Conservation (phyloP, 257 asterid species). For the Fraxinus quadrangulata region DNA sequence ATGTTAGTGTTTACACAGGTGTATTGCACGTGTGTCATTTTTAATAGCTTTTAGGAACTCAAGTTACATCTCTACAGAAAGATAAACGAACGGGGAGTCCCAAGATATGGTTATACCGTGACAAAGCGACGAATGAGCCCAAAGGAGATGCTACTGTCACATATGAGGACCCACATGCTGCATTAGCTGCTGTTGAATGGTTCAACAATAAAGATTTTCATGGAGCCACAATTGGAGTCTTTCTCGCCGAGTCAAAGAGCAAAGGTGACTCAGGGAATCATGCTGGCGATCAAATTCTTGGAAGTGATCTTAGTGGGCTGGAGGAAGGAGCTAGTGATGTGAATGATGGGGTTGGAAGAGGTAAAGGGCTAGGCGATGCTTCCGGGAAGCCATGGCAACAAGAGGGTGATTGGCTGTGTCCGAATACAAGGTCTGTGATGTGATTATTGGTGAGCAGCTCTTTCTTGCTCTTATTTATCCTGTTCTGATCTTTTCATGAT, state of each 20-base stretch:
- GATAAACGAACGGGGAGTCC: slow-evolving; percentile 97
- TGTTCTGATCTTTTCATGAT: slow-evolving; percentile 12
- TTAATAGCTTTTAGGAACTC: not conserved
- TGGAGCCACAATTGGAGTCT: slow-evolving; percentile 81
- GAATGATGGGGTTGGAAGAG: slow-evolving; percentile 73
- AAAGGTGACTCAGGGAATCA: slow-evolving; percentile 57
- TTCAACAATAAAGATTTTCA: slow-evolving; percentile 93
- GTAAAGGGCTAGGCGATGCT: slow-evolving; percentile 85
- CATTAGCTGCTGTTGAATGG: slow-evolving; percentile 98
- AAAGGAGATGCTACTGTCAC: slow-evolving; percentile 99
- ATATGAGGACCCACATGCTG: slow-evolving; percentile 99
- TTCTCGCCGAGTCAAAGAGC: slow-evolving; percentile 87
- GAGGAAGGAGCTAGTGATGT: slow-evolving; percentile 61
- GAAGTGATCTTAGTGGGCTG: slow-evolving; percentile 41
- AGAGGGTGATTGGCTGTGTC: slow-evolving; percentile 95
- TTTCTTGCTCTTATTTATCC: slow-evolving; percentile 53
- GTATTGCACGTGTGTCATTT: not conserved
- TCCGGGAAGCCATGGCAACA: slow-evolving; percentile 89
- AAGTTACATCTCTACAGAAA: slow-evolving; percentile 49
- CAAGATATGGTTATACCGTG: slow-evolving; percentile 89
- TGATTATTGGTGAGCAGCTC: slow-evolving; percentile 97
- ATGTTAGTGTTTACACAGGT: not conserved
- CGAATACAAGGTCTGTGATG: slow-evolving; percentile 99
- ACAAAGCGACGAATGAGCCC: slow-evolving; percentile 88
- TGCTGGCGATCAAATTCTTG: slow-evolving; percentile 40